Base-by-base conservation (phyloP, 31 red algal genomes). In the Asparagopsis taxiformis region DNA sequence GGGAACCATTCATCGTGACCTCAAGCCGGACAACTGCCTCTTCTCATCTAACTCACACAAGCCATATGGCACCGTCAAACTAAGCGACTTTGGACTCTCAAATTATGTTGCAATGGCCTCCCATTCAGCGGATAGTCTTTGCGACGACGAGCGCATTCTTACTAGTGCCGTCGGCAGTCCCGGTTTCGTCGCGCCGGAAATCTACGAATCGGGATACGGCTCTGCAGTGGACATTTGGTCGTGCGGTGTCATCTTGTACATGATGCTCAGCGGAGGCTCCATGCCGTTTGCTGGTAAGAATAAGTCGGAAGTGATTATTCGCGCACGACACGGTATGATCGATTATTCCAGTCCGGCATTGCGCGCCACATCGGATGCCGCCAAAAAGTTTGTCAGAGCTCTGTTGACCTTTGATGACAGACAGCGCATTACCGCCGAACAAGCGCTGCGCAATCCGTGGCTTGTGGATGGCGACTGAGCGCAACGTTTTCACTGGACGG, bases 1-100 rank as follows among this genome's bases (percentile, higher is more conserved):
- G 54, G 80, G 70, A 57, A 97, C 91, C 31, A 83, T 91, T 19
- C 94, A 97, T 41, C 81, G 94, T 32, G 94, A 97, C 52, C 48
- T 97, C 32, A 97, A 97, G 77, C 94, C 89, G 0, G 88, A 93
- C 60, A 97, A 97, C 44, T 72, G 65, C 59, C 64, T 94, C 11
- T 49, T 87, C 20, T 68, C 82, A 13, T 46, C n/a, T n/a, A n/a
- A 55, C 2, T 13, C 7, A 16, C 57, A 84, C 9, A 34, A 36
- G 13, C 57, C 68, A 3, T 68, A 79, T 2, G 90, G 84, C 30
- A 36, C 75, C 7, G 76, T 97, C 55, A 97, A 97, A 70, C 60
- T 97, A 20, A 86, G 82, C 55, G 94, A 97, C 69, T 97, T 97
- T 72, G 94, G 94, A 9, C 71, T 97, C 17, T 79, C 88, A 30